Percentiles rank a stretch among this genome's conserved stretches.
These are phyloP conservation scores for Ligustrum vulgare DNA, from an alignment of 257 asterid species.

Conservation along the genomic window DNA sequence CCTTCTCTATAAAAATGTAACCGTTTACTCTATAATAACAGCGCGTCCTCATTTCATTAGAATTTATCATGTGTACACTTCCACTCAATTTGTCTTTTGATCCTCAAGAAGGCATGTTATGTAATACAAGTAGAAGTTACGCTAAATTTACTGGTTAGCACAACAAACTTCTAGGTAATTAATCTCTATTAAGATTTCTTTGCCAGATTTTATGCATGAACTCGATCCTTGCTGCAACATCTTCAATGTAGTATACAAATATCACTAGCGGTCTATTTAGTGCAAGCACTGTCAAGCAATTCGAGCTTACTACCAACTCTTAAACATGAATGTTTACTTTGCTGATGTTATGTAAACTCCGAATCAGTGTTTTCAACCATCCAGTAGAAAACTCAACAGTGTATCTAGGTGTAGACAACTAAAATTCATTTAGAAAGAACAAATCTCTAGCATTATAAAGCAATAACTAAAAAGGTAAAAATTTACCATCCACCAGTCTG, in stretches of 20 bases:
- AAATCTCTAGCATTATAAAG: neutral
- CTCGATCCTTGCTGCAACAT: neutral
- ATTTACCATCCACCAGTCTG: neutral
- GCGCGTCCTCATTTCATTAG: neutral
- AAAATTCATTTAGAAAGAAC: neutral
- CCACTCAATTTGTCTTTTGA: neutral
- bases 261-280: neutral
- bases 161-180: neutral
- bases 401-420: constrained; percentile 1
- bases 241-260: neutral
- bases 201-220: neutral
- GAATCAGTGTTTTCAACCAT: neutral
- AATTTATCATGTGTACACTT: neutral
- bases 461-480: neutral
- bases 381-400: neutral
- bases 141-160: neutral
- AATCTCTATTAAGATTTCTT: neutral
- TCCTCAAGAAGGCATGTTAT: neutral
- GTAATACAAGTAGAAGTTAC: neutral
- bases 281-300: neutral
- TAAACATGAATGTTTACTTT: neutral
- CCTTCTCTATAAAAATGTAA: neutral
- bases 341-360: neutral
- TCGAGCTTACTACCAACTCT: neutral
- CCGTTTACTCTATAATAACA: neutral